These are phyloP conservation scores for Exsudoporus frostii DNA, from an alignment of 768 basidiomycete species.

Conservation along the genomic window DNA sequence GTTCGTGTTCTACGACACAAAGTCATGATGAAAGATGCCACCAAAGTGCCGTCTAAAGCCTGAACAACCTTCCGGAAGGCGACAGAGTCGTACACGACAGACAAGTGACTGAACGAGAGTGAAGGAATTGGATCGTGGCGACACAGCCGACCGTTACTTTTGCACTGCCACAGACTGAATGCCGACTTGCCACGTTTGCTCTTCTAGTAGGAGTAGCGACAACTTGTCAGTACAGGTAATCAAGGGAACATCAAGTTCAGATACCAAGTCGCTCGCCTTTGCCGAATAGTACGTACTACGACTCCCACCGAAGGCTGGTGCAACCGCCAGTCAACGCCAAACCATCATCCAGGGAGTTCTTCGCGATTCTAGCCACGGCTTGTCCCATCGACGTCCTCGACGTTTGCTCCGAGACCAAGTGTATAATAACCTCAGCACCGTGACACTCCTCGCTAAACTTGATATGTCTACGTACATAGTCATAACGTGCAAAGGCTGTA, in stretches of 20 bases:
- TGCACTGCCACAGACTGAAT: constrained; percentile 15
- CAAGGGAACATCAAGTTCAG: too few relatives aligned
- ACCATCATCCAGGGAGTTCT: neutral
- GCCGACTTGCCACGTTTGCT: constrained; percentile 15
- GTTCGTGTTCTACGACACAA: constrained; percentile 19
- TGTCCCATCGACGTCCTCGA: neutral
- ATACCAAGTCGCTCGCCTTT: neutral
- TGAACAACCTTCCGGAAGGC: neutral
- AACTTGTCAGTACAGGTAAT: too few relatives aligned
- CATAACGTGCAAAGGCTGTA: constrained; percentile 3
- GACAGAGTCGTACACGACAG: neutral
- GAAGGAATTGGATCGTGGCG: neutral
- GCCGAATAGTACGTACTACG: neutral
- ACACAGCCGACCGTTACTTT: neutral
- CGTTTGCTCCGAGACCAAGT: neutral
- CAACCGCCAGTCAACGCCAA: neutral
- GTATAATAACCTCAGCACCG: neutral
- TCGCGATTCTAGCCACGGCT: neutral
- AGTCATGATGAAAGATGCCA: constrained; percentile 13
- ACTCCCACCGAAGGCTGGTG: neutral
- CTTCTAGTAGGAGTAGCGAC: neutral
- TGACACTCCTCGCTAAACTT: constrained; percentile 1
- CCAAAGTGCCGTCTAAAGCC: neutral
- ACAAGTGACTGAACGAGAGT: neutral
- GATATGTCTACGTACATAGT: constrained; percentile 9